Evolutionary conservation across 768 basidiomycete species (phyloP), one percentile per base, ranked within the genome.

Genomic region (Auricularia cornea): DNA sequence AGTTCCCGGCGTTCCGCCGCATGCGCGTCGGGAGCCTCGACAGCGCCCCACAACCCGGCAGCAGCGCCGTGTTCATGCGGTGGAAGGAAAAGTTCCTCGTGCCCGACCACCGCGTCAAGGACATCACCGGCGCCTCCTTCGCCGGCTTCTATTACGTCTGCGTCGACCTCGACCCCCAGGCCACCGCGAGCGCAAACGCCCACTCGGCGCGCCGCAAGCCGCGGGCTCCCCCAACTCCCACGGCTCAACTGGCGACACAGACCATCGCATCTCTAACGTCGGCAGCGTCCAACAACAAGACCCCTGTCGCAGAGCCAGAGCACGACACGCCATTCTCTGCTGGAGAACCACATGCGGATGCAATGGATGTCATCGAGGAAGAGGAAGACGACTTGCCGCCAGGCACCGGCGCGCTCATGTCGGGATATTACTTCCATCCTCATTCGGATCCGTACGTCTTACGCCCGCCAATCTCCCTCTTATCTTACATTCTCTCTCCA

Each of bases 61-160:
- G 66, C 26, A 65, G 67, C 28, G 75, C 72, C 59, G 85, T 94
- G 32, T 98, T 98, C 73, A 93, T 98, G 89, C 81, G 96, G 65
- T 95, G 94, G 90, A 98, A 98, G 76, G 96, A 98, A 76, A 81
- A 88, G 70, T 98, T 97, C 75, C 79, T 98, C 61, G 91, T 98
- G n/a, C 94, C 94, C 2, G 92, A 95, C 73, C 92, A 95, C 76
- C 84, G 87, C 64, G 91, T 96, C 32, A 87, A 91, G 73, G 92
- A 95, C 73, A 96, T 98, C 76, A 92, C 86, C 69, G 94, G 94
- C 52, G 94, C 94, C 26, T 93, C 91, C 72, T 97, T 95, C 74
- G 94, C 94, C 70, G 94, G 93, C 33, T 95, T 97, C 76, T 97
- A 95, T 77, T 96, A 94, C 69, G 90, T 95, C 62, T 92, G 94